Evolutionary conservation across 306 rosid genomes (phyloP).

Genomic region (Malus orientalis): DNA sequence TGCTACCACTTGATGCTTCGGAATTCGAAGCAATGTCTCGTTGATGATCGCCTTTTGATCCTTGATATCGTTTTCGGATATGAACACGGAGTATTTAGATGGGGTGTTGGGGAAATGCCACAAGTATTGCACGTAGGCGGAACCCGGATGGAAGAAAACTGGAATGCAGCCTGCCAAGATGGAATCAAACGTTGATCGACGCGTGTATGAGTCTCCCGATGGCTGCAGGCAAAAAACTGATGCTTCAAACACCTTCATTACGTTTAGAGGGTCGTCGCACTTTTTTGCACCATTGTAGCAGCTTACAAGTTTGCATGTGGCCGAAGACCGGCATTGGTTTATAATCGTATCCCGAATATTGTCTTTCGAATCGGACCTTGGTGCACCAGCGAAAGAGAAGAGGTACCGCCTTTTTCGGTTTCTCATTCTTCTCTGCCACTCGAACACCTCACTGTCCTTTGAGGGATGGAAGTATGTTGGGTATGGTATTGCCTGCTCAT

Average conservation of each 20-base stretch:
- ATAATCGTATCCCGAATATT: slow-evolving; percentile 26
- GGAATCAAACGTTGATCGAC: slow-evolving; percentile 48
- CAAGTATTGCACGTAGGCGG: slow-evolving; percentile 47
- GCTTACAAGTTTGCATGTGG: slow-evolving; percentile 22
- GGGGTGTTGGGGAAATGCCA: slow-evolving; percentile 41
- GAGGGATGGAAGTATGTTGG: slow-evolving; percentile 55
- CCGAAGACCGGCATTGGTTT: slow-evolving; percentile 27
- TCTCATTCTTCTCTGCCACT: slow-evolving; percentile 40
- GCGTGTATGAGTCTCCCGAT: slow-evolving; percentile 48
- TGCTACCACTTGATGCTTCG: slow-evolving; percentile 17
- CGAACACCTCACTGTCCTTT: slow-evolving; percentile 15
- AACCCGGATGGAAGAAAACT: slow-evolving; percentile 43
- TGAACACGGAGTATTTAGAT: slow-evolving; percentile 30
- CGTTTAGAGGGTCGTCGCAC: slow-evolving; percentile 25
- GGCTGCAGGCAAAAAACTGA: slow-evolving; percentile 57
- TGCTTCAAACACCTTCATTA: slow-evolving; percentile 29
- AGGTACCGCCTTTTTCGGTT: slow-evolving; percentile 29
- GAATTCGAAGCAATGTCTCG: slow-evolving; percentile 23
- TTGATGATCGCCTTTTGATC: slow-evolving; percentile 18
- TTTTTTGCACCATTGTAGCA: slow-evolving; percentile 8
- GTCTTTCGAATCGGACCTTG: slow-evolving; percentile 18
- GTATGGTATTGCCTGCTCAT: slow-evolving; percentile 51
- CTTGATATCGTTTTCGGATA: slow-evolving; percentile 23
- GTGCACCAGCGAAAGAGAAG: slow-evolving; percentile 49
- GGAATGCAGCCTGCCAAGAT: slow-evolving; percentile 56